phyloP scores from a whole-genome alignment of 2,329 filamentous ascomycete genomes.

The Sclerotiophoma versabilis region DNA sequence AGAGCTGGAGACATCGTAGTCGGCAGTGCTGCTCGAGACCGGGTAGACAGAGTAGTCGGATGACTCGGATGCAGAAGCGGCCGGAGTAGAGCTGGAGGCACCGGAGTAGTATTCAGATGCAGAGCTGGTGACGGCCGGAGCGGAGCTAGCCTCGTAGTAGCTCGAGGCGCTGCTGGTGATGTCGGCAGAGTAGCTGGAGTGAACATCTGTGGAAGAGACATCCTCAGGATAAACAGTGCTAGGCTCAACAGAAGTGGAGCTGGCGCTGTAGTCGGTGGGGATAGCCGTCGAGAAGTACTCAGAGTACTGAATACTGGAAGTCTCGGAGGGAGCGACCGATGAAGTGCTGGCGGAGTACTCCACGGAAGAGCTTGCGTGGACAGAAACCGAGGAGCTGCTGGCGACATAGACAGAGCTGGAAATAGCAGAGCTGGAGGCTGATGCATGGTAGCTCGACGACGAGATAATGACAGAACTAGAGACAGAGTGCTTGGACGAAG shows the following conservation, averaged over 20 bases:
- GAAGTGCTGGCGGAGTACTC: neutral
- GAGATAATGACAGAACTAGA: neutral
- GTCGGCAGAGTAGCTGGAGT: conserved; percentile 10
- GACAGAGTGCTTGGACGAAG: neutral
- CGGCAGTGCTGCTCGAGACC: conserved; percentile 4
- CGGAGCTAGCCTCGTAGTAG: conserved; percentile 4
- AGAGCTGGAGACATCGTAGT: conserved; percentile 8
- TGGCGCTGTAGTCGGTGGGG: conserved; percentile 10
- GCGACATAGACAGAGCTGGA: conserved; percentile 2
- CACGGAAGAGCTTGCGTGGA: neutral
- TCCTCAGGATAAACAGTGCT: conserved; percentile 18
- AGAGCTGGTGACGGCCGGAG: neutral
- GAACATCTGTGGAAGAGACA: conserved; percentile 7
- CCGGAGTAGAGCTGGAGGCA: conserved; percentile 2
- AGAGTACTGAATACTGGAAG: conserved; percentile 12
- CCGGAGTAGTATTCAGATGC: neutral
- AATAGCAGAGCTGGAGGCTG: conserved; percentile 1
- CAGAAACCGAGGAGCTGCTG: conserved; percentile 1
- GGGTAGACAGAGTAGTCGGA: conserved; percentile 6
- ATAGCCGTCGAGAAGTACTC: conserved; percentile 13
- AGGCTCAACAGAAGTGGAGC: conserved; percentile 5
- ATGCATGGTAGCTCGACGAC: neutral
- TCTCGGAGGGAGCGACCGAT: conserved; percentile 1
- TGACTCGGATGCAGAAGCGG: conserved; percentile 5
- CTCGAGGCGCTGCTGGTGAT: conserved; percentile 14